Evolutionary conservation across 306 rosid genomes (phyloP).

Genomic region (Pyrus bretschneideri): DNA sequence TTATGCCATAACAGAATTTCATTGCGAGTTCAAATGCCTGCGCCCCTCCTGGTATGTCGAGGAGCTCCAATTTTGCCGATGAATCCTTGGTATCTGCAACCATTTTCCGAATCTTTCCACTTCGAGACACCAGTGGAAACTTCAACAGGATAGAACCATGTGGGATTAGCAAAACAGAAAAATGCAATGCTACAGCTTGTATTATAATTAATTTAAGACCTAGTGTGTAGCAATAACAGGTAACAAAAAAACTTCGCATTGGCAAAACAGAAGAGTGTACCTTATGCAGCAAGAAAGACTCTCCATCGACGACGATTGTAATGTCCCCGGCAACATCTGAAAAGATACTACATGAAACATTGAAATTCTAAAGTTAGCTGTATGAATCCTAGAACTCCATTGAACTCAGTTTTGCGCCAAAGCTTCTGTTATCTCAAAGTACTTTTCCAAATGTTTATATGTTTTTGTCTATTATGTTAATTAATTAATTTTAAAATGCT

Average conservation of each 20-base stretch:
- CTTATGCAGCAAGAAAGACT: constrained; percentile 82
- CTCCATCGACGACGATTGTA: constrained; percentile 66
- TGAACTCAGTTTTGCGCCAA: no score
- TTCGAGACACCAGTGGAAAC: constrained; percentile 77
- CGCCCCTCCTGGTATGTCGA: constrained; percentile 69
- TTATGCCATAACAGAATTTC: constrained; percentile 84
- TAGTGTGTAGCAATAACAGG: no score
- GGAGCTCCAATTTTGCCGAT: constrained; percentile 56
- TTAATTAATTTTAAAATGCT: not conserved
- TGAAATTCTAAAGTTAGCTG: not conserved
- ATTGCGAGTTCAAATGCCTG: constrained; percentile 74
- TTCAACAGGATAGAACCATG: constrained; percentile 21
- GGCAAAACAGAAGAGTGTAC: constrained; percentile 20
- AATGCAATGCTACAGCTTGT: not conserved
- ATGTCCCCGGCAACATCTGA: constrained; percentile 92
- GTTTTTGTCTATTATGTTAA: not conserved
- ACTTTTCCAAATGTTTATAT: not conserved
- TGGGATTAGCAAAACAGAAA: not conserved
- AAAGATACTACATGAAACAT: constrained; percentile 49
- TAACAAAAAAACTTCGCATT: no score
- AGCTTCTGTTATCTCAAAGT: no score
- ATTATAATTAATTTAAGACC: not conserved
- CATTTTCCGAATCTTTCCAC: constrained; percentile 87
- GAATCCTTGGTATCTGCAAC: constrained; percentile 57
- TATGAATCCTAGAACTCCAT: no score